Percentiles rank a stretch among this genome's conserved stretches.
Conservation (phyloP, 2,329 filamentous ascomycete genomes). For the Septoria petroselini region DNA sequence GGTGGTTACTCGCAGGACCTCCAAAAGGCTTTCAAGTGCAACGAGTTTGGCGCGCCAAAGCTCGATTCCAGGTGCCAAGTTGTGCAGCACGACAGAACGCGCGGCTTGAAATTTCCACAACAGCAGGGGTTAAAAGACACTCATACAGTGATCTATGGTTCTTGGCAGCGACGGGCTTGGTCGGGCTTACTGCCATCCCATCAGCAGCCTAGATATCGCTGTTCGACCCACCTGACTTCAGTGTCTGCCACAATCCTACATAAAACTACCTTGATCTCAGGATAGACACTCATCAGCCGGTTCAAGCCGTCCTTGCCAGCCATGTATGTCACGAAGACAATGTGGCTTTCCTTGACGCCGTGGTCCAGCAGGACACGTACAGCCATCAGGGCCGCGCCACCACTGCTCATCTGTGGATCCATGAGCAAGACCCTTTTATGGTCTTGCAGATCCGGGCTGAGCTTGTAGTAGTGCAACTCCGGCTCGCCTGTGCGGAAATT, state of each 20-base stretch:
- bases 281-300: constrained; percentile 82
- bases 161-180: background rate
- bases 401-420: constrained; percentile 92
- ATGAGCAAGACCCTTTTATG: constrained; percentile 82
- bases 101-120: background rate
- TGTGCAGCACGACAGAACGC: too few species aligned
- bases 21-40: too few species aligned
- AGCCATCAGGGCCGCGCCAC: constrained; percentile 84
- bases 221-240: constrained; percentile 86
- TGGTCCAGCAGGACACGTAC: constrained; percentile 95
- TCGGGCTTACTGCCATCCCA: background rate
- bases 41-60: too few species aligned
- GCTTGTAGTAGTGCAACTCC: constrained; percentile 82
- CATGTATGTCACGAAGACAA: constrained; percentile 90
- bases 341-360: constrained; percentile 76
- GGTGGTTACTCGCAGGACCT: too few species aligned
- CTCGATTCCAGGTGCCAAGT: too few species aligned
- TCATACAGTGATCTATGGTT: background rate
- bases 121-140: background rate
- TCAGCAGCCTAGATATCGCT: constrained; percentile 83
- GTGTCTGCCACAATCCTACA: constrained; percentile 76
- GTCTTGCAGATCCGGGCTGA: constrained; percentile 68
- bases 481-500: constrained; percentile 75
- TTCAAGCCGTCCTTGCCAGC: constrained; percentile 82
- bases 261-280: constrained; percentile 80